phyloP scores from a whole-genome alignment of 2,329 filamentous ascomycete genomes.

The Dothistroma pini region DNA sequence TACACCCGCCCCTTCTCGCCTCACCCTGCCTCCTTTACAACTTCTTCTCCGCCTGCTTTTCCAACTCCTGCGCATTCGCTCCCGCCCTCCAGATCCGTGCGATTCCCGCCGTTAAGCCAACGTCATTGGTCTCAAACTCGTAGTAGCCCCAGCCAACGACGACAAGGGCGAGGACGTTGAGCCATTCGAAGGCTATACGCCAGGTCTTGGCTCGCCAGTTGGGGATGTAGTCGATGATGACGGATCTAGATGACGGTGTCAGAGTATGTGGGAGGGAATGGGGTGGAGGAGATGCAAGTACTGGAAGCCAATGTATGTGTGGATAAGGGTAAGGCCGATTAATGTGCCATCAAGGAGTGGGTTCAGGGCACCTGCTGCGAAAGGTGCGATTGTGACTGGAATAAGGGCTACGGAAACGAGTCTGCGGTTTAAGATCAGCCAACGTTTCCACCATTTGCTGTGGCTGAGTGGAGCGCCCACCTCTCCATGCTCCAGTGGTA shows the following conservation, averaged over 20 bases:
- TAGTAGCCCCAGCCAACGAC: conserved; percentile 85
- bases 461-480: conserved; percentile 35
- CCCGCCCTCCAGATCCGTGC: conserved; percentile 82
- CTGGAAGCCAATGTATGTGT: conserved; percentile 96
- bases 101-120: conserved; percentile 85
- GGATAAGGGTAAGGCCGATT: conserved; percentile 76
- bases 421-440: conserved; percentile 42
- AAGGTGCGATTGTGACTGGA: conserved; percentile 84
- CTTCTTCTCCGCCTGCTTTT: conserved; percentile 14
- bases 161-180: conserved; percentile 72
- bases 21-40: not conserved
- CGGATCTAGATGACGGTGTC: conserved; percentile 45
- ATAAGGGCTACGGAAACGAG: conserved; percentile 75
- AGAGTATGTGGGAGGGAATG: not conserved
- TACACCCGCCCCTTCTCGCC: not conserved
- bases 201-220: conserved; percentile 63
- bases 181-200: conserved; percentile 69
- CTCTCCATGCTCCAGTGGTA: conserved; percentile 99
- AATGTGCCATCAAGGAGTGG: conserved; percentile 82
- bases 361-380: conserved; percentile 87
- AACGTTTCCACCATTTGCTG: not conserved
- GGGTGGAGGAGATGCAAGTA: conserved; percentile 39
- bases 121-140: conserved; percentile 98
- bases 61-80: conserved; percentile 22
- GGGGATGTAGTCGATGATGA: conserved; percentile 90